Evolutionary conservation across 441 rosid species (phyloP), one percentile per base, ranked within the genome.

Genomic region (Hura crepitans): DNA sequence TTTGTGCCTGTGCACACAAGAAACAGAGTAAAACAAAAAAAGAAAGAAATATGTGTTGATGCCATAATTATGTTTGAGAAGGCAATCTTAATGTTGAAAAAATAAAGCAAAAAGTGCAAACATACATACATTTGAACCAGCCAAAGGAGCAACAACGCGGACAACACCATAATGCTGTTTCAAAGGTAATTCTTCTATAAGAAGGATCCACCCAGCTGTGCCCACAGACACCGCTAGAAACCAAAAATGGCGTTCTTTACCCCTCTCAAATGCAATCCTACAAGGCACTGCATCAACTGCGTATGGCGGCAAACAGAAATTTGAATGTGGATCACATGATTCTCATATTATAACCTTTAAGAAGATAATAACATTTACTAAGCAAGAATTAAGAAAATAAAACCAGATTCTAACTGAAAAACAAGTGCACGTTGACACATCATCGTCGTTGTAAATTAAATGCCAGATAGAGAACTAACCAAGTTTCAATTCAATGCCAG

Each of bases 191-290:
- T 92, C 93, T 80, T 95, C 99, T 20, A 85, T 79, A 37, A 95
- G 98, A 58, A 89, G 76, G 73, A 95, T 80, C 99, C 99, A 95
- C 54, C 99, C 98, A 60, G 86, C 84, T 30, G 81, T 76, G 62
- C 93, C 96, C 70, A 80, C 30, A 46, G 96, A 85, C 54, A 85
- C 59, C 55, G 96, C 90, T 78, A 91, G 87, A 75, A 92, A 87
- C 73, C 56, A 60, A 81, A 92, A 88, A 67, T 81, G 85, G 0
- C 97, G 98, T 60, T 91, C 99, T 79, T 86, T 92, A 60, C 93
- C 97, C 87, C 91, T 89, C 82, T 92, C 98, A 74, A 95, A 95
- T 74, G 98, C 94, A 79, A 92, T 88, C 83, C 94, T 80, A 80
- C 99, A 92, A 45, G 92, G 89, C 77, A 96, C 79, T 18, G 96